Percentiles rank a stretch among this genome's conserved stretches.
phyloP scores from a whole-genome alignment of 352 stramenopile species.

The Phytophthora nicotianae region DNA sequence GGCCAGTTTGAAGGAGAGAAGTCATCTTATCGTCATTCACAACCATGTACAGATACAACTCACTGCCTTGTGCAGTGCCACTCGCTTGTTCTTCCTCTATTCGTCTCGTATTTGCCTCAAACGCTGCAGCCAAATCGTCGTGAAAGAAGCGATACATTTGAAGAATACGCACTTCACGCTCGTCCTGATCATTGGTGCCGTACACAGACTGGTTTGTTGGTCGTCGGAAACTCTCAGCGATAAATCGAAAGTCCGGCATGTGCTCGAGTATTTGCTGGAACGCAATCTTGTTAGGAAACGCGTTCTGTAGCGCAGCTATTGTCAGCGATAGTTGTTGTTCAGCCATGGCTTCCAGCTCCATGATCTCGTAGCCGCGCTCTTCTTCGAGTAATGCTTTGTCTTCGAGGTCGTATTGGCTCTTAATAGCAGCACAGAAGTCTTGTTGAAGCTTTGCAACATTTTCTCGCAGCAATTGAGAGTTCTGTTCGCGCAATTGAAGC shows the following conservation, averaged over 20 bases:
- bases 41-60: conserved; percentile 52
- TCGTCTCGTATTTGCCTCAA: conserved; percentile 23
- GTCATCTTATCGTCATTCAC: conserved; percentile 40
- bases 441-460: conserved; percentile 43
- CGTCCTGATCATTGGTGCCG: background rate
- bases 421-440: conserved; percentile 31
- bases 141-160: conserved; percentile 61
- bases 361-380: conserved; percentile 44
- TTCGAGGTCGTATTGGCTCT: conserved; percentile 29
- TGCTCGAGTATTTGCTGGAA: conserved; percentile 57
- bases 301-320: conserved; percentile 44
- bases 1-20: conserved; percentile 42
- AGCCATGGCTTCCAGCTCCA: conserved; percentile 55
- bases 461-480: conserved; percentile 40
- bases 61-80: conserved; percentile 26
- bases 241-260: conserved; percentile 52
- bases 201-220: conserved; percentile 1
- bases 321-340: conserved; percentile 46
- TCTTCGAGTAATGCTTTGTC: conserved; percentile 24
- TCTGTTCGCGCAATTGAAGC: conserved; percentile 43
- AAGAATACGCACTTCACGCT: conserved; percentile 33
- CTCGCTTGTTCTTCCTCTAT: conserved; percentile 4
- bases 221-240: conserved; percentile 42
- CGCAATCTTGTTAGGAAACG: conserved; percentile 36
- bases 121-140: conserved; percentile 32